phyloP scores from a whole-genome alignment of 2,329 filamentous ascomycete genomes.

The Catunica adiposa region DNA sequence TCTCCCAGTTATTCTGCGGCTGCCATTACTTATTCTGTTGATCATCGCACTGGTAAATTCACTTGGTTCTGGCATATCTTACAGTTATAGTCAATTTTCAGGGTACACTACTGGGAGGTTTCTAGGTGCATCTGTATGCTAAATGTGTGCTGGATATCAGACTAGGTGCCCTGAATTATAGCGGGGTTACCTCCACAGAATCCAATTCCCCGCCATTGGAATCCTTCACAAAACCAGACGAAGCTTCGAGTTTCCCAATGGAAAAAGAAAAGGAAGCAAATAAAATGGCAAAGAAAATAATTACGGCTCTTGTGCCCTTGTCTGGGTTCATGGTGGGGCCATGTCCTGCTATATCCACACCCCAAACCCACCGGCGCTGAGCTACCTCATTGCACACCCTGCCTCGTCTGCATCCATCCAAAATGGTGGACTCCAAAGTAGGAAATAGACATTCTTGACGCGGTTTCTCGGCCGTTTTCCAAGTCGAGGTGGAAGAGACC shows the following conservation, averaged over 20 bases:
- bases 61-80: too few species aligned
- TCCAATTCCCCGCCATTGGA: not conserved
- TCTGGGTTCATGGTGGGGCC: not conserved
- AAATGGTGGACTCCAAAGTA: not conserved
- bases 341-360: not conserved
- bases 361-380: not conserved
- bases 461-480: conserved; percentile 1
- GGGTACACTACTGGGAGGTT: not conserved
- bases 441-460: not conserved
- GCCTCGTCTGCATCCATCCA: conserved; percentile 1
- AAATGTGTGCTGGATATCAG: not conserved
- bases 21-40: too few species aligned
- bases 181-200: not conserved
- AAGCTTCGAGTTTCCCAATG: not conserved
- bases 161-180: not conserved
- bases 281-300: not conserved
- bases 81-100: too few species aligned
- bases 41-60: too few species aligned
- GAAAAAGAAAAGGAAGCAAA: not conserved
- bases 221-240: not conserved
- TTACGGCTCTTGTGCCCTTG: not conserved
- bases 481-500: not conserved
- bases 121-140: not conserved
- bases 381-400: not conserved
- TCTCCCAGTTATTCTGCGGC: too few species aligned